These are phyloP conservation scores for Apiospora saccharicola DNA, from an alignment of 2,329 filamentous ascomycete genomes.

Conservation along the genomic window DNA sequence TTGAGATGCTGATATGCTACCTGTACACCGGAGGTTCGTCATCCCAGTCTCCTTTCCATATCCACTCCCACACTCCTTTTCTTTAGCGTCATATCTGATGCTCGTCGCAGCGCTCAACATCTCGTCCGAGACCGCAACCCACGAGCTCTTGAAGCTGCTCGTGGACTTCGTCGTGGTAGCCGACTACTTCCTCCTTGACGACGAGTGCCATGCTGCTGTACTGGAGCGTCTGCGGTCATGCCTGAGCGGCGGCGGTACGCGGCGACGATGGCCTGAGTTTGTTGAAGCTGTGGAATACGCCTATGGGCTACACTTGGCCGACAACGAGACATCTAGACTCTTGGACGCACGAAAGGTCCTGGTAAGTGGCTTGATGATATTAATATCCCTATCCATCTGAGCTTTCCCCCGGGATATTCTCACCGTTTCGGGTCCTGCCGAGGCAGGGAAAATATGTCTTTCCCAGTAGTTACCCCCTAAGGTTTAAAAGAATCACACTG, in stretches of 20 bases:
- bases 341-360: neutral
- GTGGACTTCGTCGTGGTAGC: conserved; percentile 7
- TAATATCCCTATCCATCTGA: too few species aligned
- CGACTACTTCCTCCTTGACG: conserved; percentile 6
- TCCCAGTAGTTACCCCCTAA: neutral
- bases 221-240: neutral
- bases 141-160: neutral
- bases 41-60: neutral
- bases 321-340: neutral
- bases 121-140: neutral
- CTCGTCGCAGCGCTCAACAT: neutral
- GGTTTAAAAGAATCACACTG: too few species aligned
- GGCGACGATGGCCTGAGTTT: conserved; percentile 6
- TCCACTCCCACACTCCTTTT: neutral
- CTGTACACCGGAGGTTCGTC: conserved; percentile 16
- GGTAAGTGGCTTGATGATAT: neutral
- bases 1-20: neutral
- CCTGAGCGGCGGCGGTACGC: neutral
- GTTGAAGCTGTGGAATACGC: neutral
- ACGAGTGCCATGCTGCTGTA: neutral
- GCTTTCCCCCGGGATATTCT: too few species aligned
- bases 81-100: neutral
- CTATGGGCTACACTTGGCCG: neutral
- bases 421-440: too few species aligned
- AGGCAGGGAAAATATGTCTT: too few species aligned